Conservation (phyloP, 108 stramenopile genomes). For the Parietichytrium sp. region DNA sequence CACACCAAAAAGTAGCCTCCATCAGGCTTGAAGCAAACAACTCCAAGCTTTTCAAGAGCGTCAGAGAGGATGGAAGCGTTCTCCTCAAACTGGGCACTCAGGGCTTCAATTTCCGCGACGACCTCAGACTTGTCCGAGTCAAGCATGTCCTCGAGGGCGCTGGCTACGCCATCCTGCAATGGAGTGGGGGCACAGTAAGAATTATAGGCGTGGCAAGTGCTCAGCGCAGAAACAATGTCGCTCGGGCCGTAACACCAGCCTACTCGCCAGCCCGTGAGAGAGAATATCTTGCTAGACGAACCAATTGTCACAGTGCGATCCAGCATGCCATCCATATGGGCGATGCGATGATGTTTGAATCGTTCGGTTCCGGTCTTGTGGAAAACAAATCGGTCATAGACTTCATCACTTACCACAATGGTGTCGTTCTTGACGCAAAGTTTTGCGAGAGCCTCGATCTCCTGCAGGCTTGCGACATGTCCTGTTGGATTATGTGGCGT, state of each 20-base stretch:
- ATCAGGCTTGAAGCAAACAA: slow-evolving; percentile 66
- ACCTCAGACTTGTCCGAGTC: background rate
- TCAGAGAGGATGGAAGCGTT: slow-evolving; percentile 75
- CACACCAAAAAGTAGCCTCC: slow-evolving; percentile 96
- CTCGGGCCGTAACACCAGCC: slow-evolving; percentile 92
- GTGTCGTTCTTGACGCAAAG: slow-evolving; percentile 68
- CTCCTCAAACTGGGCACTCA: slow-evolving; percentile 71
- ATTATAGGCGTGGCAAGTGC: slow-evolving; percentile 50
- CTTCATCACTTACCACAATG: slow-evolving; percentile 84
- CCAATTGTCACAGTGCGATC: slow-evolving; percentile 87
- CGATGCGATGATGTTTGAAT: slow-evolving; percentile 76
- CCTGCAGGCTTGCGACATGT: slow-evolving; percentile 75
- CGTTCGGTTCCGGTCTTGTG: no score
- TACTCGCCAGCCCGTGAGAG: slow-evolving; percentile 96
- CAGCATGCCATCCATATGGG: slow-evolving; percentile 82
- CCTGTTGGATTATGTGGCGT: slow-evolving; percentile 94
- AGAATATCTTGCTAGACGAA: slow-evolving; percentile 95
- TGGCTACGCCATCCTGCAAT: slow-evolving; percentile 83
- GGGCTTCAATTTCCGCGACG: slow-evolving; percentile 64
- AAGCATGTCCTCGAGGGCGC: background rate
- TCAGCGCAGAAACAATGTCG: slow-evolving; percentile 48
- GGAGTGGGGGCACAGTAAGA: slow-evolving; percentile 95
- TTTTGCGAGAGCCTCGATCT: slow-evolving; percentile 82
- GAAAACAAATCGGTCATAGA: slow-evolving; percentile 93
- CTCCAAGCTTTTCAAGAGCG: slow-evolving; percentile 68